Percentiles rank a stretch among this genome's conserved stretches.
phyloP scores from a whole-genome alignment of 1,284 basidiomycete genomes.

The Sanghuangporus baumii region DNA sequence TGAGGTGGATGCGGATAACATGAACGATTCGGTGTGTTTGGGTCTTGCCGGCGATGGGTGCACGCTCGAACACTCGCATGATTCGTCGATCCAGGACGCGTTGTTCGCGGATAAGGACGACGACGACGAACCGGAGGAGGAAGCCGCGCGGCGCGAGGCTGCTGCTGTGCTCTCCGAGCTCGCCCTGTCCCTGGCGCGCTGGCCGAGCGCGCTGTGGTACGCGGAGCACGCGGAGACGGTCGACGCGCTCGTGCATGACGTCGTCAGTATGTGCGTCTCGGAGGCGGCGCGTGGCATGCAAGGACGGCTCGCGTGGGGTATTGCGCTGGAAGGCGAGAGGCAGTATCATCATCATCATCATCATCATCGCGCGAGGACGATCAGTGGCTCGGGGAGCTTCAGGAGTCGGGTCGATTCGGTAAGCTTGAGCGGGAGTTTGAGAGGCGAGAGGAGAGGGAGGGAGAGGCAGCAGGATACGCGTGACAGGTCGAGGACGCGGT shows the following conservation, averaged over 20 bases:
- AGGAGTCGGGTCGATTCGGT: not conserved
- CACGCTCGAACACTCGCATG: conserved; percentile 2
- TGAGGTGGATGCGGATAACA: conserved; percentile 5
- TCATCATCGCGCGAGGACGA: not conserved
- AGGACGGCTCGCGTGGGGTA: not conserved
- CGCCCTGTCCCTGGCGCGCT: conserved; percentile 8
- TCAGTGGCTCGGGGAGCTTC: not conserved
- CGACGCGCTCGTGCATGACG: not conserved
- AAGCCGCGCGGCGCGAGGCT: conserved; percentile 3
- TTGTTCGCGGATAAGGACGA: not conserved
- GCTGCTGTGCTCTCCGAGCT: conserved; percentile 9
- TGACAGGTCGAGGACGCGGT: not conserved
- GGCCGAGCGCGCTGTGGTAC: conserved; percentile 15
- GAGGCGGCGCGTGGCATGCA: conserved; percentile 1
- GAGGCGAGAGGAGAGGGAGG: conserved; percentile 7
- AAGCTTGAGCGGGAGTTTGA: not conserved
- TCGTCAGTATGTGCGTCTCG: conserved; percentile 5
- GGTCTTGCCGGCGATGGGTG: conserved; percentile 15
- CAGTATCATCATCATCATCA: not conserved
- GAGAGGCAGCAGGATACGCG: conserved; percentile 9
- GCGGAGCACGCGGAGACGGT: conserved; percentile 4
- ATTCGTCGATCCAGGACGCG: conserved; percentile 1
- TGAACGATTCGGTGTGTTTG: conserved; percentile 2
- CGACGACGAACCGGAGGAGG: not conserved
- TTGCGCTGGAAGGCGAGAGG: not conserved